Percentiles rank a stretch among this genome's conserved stretches.
Evolutionary conservation across 371 early-diverging fungal species (phyloP).

Genomic region (Lichtheimia ornata): DNA sequence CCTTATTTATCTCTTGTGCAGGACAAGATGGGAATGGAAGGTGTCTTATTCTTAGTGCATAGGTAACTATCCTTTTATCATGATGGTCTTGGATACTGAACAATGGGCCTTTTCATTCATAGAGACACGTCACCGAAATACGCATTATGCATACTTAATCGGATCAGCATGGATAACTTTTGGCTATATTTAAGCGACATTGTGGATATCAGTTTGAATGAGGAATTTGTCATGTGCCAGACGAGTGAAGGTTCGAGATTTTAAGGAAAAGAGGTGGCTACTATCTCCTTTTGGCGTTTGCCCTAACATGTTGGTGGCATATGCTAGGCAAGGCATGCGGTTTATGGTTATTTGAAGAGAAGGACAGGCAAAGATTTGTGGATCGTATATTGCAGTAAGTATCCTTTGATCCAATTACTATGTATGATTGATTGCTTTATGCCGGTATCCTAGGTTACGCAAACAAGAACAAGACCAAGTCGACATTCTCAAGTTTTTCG

Average conservation of each 20-base stretch:
- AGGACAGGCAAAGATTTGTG: conserved; percentile 66
- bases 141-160: conserved; percentile 72
- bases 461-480: conserved; percentile 10
- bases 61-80: conserved; percentile 29
- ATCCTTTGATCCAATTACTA: conserved; percentile 1
- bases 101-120: not conserved
- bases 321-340: conserved; percentile 56
- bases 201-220: conserved; percentile 62
- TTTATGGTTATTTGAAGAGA: conserved; percentile 74
- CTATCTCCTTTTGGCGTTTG: not conserved
- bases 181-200: conserved; percentile 56
- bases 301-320: not conserved
- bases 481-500: conserved; percentile 36
- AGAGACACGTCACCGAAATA: conserved; percentile 50
- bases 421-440: not conserved
- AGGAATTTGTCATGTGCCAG: conserved; percentile 72
- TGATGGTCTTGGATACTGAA: not conserved
- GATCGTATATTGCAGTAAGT: conserved; percentile 58
- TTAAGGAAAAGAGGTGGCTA: not conserved
- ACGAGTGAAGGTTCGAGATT: conserved; percentile 55
- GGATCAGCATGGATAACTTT: conserved; percentile 67
- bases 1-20: not conserved
- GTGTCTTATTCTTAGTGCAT: conserved; percentile 62
- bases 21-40: conserved; percentile 74
- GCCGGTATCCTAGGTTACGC: not conserved